These are phyloP conservation scores for Penicillium canescens DNA, from an alignment of 495 filamentous ascomycete species.

Conservation along the genomic window DNA sequence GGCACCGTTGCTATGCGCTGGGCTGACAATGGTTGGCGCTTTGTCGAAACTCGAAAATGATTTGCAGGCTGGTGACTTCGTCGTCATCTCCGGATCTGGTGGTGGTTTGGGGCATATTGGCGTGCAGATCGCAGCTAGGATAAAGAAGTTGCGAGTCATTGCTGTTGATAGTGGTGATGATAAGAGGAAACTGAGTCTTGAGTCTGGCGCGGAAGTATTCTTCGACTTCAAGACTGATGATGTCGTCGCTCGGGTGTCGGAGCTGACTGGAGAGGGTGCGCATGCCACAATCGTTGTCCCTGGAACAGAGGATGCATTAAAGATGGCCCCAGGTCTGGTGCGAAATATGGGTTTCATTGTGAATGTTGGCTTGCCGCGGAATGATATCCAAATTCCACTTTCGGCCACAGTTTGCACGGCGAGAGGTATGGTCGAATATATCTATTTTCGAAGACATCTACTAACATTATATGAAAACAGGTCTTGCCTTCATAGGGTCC, in stretches of 20 bases:
- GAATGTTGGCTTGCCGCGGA: constrained; percentile 28
- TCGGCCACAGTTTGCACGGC: constrained; percentile 30
- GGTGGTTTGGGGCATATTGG: constrained; percentile 40
- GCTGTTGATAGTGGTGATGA: constrained; percentile 33
- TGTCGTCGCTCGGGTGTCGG: constrained; percentile 21
- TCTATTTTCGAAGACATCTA: not conserved
- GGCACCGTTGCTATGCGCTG: constrained; percentile 37
- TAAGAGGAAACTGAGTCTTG: constrained; percentile 29
- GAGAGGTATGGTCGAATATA: constrained; percentile 14
- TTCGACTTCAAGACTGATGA: constrained; percentile 33
- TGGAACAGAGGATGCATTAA: constrained; percentile 25
- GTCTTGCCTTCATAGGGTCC: constrained; percentile 27
- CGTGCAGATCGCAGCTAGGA: constrained; percentile 32
- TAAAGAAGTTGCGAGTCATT: constrained; percentile 32
- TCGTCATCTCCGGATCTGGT: constrained; percentile 36
- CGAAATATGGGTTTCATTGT: constrained; percentile 31
- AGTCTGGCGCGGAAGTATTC: constrained; percentile 31
- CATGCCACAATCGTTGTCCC: constrained; percentile 33
- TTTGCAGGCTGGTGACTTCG: constrained; percentile 27
- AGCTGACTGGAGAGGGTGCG: constrained; percentile 32
- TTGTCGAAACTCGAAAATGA: constrained; percentile 23
- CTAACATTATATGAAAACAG: constrained; percentile 6
- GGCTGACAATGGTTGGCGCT: constrained; percentile 32
- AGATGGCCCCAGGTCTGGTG: constrained; percentile 25
- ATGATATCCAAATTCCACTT: constrained; percentile 29